A percentile compares a stretch with the other conserved stretches of the same genome.
phyloP scores from a whole-genome alignment of 129 eudicot species.

The Scalesia atractyloides region DNA sequence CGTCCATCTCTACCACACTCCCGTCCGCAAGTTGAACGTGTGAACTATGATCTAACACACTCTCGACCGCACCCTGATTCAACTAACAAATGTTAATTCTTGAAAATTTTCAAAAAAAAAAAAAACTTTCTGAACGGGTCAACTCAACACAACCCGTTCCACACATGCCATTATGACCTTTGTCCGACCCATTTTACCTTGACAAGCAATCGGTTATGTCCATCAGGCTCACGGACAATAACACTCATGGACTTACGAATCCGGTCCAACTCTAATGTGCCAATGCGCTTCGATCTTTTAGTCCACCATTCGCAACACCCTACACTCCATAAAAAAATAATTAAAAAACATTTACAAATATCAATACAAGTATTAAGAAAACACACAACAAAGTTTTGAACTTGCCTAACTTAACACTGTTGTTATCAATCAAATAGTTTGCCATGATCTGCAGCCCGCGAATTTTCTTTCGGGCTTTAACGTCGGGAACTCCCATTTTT shows the following conservation, averaged over 20 bases:
- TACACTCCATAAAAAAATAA: conserved; percentile 16
- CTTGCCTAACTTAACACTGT: conserved; percentile 52
- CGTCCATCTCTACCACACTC: conserved; percentile 54
- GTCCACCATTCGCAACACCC: conserved; percentile 80
- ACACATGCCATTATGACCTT: not conserved
- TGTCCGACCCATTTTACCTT: conserved; percentile 47
- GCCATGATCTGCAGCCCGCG: conserved; percentile 47
- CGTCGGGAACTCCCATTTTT: conserved; percentile 80
- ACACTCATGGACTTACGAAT: conserved; percentile 88
- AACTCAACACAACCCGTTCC: not conserved
- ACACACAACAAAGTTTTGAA: not conserved
- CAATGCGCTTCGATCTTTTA: conserved; percentile 69
- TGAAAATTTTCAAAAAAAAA: too few relatives aligned
- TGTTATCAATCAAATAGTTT: conserved; percentile 53
- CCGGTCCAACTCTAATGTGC: conserved; percentile 88
- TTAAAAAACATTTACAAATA: not conserved
- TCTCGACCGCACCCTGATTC: conserved; percentile 84
- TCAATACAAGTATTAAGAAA: not conserved
- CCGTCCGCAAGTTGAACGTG: conserved; percentile 78
- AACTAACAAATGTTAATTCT: conserved; percentile 16
- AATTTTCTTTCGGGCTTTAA: conserved; percentile 48
- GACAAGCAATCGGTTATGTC: conserved; percentile 71
- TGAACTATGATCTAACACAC: conserved; percentile 62
- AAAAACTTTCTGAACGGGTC: not conserved
- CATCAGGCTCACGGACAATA: conserved; percentile 62